Evolutionary conservation across 2,329 filamentous ascomycete species (phyloP).

Genomic region (Cladosporium sphaerospermum): DNA sequence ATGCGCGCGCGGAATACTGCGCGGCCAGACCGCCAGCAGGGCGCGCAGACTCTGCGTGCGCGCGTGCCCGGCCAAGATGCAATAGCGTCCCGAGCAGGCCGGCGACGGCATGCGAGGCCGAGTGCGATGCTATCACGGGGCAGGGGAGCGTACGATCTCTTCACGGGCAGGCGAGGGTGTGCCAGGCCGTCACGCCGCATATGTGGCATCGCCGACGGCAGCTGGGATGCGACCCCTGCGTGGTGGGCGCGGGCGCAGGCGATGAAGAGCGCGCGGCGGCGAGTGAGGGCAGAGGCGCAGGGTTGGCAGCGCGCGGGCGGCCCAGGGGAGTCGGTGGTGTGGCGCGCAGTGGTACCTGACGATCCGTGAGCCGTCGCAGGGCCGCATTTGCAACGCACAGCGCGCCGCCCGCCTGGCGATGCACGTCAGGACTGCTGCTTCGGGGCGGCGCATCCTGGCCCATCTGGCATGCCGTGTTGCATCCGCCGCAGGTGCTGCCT

Average conservation of each 20-base stretch:
- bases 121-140: not conserved
- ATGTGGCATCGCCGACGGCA: constrained; percentile 7
- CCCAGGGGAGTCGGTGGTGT: not conserved
- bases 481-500: not conserved
- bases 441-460: not conserved
- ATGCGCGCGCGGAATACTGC: not conserved
- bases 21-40: not conserved
- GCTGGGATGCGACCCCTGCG: constrained; percentile 4
- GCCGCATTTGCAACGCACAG: not conserved
- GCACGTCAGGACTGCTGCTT: constrained; percentile 2
- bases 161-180: constrained; percentile 5
- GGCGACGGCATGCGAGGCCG: not conserved
- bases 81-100: too few species aligned
- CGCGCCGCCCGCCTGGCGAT: not conserved
- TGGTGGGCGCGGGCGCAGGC: not conserved
- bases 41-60: not conserved
- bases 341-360: constrained; percentile 11
- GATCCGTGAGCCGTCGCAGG: not conserved
- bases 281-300: constrained; percentile 1
- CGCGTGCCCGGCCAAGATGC: not conserved
- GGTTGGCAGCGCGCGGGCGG: too few species aligned
- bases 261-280: constrained; percentile 7
- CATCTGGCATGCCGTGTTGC: not conserved
- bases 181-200: constrained; percentile 2
- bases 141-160: not conserved